Evolutionary conservation across 805 yeast species (phyloP), one percentile per base, ranked within the genome.

Genomic region (Pichia occidentalis): DNA sequence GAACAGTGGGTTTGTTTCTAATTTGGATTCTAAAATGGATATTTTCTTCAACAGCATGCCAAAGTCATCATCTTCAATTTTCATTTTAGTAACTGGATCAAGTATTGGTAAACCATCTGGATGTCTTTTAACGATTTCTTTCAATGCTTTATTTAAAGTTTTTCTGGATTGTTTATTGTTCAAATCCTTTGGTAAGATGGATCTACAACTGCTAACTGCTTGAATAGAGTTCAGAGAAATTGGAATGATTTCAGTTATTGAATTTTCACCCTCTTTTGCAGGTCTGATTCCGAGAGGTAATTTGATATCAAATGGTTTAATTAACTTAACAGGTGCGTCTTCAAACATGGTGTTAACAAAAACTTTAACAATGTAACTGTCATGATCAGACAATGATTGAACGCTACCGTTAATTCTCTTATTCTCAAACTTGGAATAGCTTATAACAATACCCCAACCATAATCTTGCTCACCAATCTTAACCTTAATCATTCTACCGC

Each of bases 401-500:
- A 71, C 51, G 17, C 75, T 73, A 52, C 77, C 81, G 34, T 48
- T 52, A 4, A 43, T 47, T 56, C 97, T 72, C 29, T 40, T 46
- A 24, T 44, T 45, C 10, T 45, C 44, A 34, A 39, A 45, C 60
- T 86, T 88, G 29, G 74, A 68, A 50, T 80, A 84, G 32, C 77
- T 75, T 9, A 84, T 77, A 10, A 88, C 92, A 55, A 85, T 82
- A 41, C 90, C 96, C 98, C 98, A 92, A n/a, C 96, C 97, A 57
- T 87, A 94, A 44, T 86, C 83, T 32, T 71, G 60, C 6, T 64
- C 65, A 13, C 71, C 72, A 34, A 88, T 68, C 38, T 69, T 70
- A 10, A 88, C 75, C 49, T 78, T 76, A 24, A 88, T 62, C 41
- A 92, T 71, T 60, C 98, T 75, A 22, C 99, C 99, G 12, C 85